Evolutionary conservation across 768 basidiomycete genomes (phyloP), one percentile per base, ranked within the genome.

Genomic region (Cystobasidium ongulense): DNA sequence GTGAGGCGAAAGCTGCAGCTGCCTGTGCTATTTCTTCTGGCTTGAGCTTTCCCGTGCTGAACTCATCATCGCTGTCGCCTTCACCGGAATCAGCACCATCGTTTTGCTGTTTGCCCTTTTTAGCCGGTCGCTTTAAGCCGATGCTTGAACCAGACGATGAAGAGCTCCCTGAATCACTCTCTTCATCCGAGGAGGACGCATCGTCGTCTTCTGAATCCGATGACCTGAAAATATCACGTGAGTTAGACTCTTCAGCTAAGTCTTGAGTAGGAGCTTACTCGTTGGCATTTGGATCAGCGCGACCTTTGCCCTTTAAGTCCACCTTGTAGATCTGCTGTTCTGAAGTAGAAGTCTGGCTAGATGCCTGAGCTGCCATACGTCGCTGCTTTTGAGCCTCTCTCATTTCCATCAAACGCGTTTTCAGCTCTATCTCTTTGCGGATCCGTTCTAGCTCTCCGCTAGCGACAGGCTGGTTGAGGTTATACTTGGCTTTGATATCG

Each of bases 121-220:
- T 59, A 15, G 35, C 54, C 18, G 25, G 13, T 38, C 18, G 65
- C 39, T 31, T 29, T n/a, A 23, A 17, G 11, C 18, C 38, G 21
- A 71, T 52, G 17, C 46, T 53, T n/a, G 68, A 71, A 18, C 68
- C 68, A 8, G 68, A 71, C 17, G 68, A 71, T 13, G 68, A 67
- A 46, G 65, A 33, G 43, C 43, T 59, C 2, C 57, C 57, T 59
- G 57, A 59, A 31, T 59, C 57, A 23, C 57, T 59, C 29, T 35
- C 33, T 15, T 59, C 57, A 13, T 29, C 57, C 2, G 25, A 27
- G 4, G 57, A 11, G 5, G 57, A 59, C 27, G 57, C 41, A 8
- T 13, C 17, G n/a, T 67, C 65, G 38, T 15, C 46, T n/a, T 50
- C 65, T 17, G 63, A 64, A 25, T 25, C n/a, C 2, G 50, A 67